Conservation (phyloP, 1,284 basidiomycete genomes). For the Cutaneotrichosporon cyanovorans region DNA sequence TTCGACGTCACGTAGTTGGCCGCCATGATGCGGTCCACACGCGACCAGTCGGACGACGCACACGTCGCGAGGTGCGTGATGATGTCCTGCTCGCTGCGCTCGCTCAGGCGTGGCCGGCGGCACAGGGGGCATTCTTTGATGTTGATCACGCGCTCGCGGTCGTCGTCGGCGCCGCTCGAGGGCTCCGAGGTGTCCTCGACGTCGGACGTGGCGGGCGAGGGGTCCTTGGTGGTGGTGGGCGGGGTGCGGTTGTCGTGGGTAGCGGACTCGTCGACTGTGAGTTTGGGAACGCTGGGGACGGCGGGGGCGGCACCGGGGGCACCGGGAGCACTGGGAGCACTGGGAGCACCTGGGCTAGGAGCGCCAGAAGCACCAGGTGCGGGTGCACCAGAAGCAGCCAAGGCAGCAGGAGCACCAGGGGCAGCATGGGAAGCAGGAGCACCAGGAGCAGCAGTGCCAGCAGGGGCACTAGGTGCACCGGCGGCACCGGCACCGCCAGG, state of each 20-base stretch:
- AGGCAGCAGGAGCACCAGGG: too few species aligned
- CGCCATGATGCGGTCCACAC: conserved; percentile 79
- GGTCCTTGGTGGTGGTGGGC: conserved; percentile 5
- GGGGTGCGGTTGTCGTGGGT: conserved; percentile 1
- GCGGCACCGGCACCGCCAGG: too few species aligned
- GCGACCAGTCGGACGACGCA: conserved; percentile 83
- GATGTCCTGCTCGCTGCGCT: conserved; percentile 86
- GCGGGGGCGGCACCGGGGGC: too few species aligned
- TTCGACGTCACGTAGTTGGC: conserved; percentile 92
- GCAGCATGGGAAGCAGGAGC: too few species aligned
- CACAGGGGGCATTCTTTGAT: conserved; percentile 90
- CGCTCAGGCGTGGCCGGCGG: conserved; percentile 72
- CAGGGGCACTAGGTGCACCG: too few species aligned
- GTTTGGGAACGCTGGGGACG: conserved; percentile 1
- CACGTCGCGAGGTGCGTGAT: conserved; percentile 89
- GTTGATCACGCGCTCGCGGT: conserved; percentile 86
- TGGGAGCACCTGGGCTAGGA: too few species aligned
- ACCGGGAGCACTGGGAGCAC: too few species aligned
- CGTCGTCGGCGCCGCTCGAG: conserved; percentile 12
- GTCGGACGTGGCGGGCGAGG: conserved; percentile 10
- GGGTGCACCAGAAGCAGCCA: too few species aligned
- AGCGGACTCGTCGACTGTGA: conserved; percentile 22
- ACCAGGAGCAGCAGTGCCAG: too few species aligned
- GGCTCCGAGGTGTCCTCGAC: conserved; percentile 9
- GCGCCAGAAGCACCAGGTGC: too few species aligned